phyloP scores from a whole-genome alignment of 2,329 filamentous ascomycete species.

The Cladorrhinum sp. region DNA sequence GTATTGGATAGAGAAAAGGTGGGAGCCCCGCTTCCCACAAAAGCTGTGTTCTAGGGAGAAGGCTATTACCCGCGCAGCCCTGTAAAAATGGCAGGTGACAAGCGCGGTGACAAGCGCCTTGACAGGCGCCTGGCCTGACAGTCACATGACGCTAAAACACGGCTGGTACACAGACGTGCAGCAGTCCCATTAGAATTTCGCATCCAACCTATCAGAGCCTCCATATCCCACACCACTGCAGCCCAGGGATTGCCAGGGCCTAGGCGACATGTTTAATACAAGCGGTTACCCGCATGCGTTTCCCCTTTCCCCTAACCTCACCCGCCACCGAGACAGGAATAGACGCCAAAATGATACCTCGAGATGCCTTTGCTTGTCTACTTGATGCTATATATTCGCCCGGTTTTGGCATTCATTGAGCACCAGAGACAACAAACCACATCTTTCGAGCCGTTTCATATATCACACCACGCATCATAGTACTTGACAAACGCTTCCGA shows the following conservation, averaged over 20 bases:
- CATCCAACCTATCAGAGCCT: not conserved
- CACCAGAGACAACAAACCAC: not conserved
- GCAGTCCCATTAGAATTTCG: not conserved
- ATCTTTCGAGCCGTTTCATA: not conserved
- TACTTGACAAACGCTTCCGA: not conserved
- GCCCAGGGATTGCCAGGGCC: not conserved
- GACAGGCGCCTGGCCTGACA: not conserved
- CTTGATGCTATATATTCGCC: not conserved
- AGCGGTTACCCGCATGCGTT: not conserved
- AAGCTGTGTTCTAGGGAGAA: not conserved
- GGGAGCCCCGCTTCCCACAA: not conserved
- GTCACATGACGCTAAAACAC: not conserved
- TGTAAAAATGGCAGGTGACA: not conserved
- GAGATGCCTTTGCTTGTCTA: not conserved
- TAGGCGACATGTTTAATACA: not conserved
- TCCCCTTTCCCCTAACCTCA: not conserved
- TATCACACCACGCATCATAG: not conserved
- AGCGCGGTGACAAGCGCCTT: no score
- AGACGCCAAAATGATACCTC: not conserved
- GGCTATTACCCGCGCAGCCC: not conserved
- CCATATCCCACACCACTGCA: not conserved
- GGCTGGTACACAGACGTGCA: not conserved
- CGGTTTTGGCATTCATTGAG: not conserved
- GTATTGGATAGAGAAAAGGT: not conserved
- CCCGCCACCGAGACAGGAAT: not conserved